Evolutionary conservation across 2,329 filamentous ascomycete genomes (phyloP), one percentile per base, ranked within the genome.

Genomic region (Pyrenophora graminea): DNA sequence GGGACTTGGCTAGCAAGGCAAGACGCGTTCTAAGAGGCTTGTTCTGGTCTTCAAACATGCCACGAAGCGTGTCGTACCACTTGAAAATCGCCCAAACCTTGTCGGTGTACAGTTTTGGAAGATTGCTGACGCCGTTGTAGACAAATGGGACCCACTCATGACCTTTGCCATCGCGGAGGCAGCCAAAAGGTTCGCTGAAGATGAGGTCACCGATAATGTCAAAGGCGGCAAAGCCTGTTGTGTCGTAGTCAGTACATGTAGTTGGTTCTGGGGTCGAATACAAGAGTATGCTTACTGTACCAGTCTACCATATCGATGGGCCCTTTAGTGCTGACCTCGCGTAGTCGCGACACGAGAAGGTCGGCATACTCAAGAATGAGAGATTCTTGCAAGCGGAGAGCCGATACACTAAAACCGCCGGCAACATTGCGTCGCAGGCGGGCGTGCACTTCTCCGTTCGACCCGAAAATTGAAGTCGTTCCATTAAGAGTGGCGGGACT

Each of bases 401-500:
- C 76, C 42, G 72, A 73, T 36, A 77, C 75, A 19, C 69, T 73
- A 53, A 79, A 78, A 2, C 75, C 73, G 39, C 76, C 69, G 0
- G 72, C 64, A 1, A 78, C 33, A n/a, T 68, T 71, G n/a, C 68
- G 66, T 2, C 74, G 66, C 44, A 73, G 60, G 2, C 73, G 64
- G 1, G 67, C 51, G 42, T 77, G 74, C 12, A 59, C 54, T 3
- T 53, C 61, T 17, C 75, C 68, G 18, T 63, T 47, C 1, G 65
- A 40, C 6, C 47, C 51, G 34, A 73, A 47, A 43, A 75, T 61
- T 9, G 62, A 66, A 13, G 56, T 59, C 1, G 53, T 58, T 4
- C 67, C 67, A 37, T 73, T 72, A 2, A 12, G 61, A n/a, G 1
- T 72, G 66, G 8, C 47, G 4, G 66, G 50, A 36, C 49, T 56